Percentiles rank a stretch among this genome's conserved stretches.
phyloP scores from a whole-genome alignment of 164 flowering plant genomes.

The Stephania cephalantha region DNA sequence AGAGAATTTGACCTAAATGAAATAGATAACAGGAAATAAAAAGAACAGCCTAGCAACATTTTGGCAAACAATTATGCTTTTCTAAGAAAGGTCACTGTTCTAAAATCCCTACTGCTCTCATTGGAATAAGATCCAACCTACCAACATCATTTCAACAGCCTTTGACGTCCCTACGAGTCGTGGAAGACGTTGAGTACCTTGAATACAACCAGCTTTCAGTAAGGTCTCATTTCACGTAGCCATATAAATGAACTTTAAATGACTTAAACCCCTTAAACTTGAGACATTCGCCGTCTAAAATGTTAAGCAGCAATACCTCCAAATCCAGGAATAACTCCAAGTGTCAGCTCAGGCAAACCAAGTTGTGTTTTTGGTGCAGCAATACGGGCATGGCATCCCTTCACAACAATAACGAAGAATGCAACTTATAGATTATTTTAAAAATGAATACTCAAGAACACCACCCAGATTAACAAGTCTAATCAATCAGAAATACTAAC shows the following conservation, averaged over 20 bases:
- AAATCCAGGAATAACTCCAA: conserved; percentile 87
- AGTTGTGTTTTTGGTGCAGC: conserved; percentile 72
- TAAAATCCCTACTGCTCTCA: neutral
- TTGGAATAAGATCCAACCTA: conserved; percentile 24
- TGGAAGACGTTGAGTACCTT: conserved; percentile 98
- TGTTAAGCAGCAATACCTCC: conserved; percentile 55
- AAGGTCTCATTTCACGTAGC: neutral
- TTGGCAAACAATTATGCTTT: neutral
- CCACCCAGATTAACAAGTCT: neutral
- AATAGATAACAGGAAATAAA: neutral
- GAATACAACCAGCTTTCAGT: conserved; percentile 13
- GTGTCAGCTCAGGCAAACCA: conserved; percentile 87
- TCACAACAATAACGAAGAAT: conserved; percentile 6
- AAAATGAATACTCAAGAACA: neutral
- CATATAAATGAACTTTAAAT: neutral
- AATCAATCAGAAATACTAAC: conserved; percentile 34
- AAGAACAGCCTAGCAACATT: neutral
- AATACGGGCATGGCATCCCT: conserved; percentile 95
- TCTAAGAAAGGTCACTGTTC: neutral
- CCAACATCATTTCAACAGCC: conserved; percentile 92
- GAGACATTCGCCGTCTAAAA: neutral
- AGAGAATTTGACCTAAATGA: neutral
- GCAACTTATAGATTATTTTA: neutral
- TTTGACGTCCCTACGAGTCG: conserved; percentile 81
- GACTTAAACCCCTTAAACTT: neutral